Conservation (phyloP, 1,139 yeast genomes). For the Nakaseomyces uthaithaninus region DNA sequence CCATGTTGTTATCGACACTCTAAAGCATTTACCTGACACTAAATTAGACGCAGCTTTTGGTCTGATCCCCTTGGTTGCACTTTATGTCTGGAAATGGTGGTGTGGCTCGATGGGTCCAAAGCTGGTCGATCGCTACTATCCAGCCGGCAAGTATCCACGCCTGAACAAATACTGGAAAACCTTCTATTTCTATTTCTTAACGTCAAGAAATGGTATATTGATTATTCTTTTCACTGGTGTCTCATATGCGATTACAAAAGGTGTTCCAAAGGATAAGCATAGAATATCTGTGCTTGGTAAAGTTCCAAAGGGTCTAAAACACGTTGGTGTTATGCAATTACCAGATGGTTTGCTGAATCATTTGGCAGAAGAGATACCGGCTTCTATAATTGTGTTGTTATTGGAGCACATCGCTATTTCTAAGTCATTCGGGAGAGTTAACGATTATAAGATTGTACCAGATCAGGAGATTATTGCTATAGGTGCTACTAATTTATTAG, state of each 20-base stretch:
- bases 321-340: conserved; percentile 64
- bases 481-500: conserved; percentile 83
- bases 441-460: conserved; percentile 84
- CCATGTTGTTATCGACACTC: conserved; percentile 57
- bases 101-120: conserved; percentile 51
- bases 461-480: conserved; percentile 93
- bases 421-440: conserved; percentile 86
- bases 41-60: conserved; percentile 87
- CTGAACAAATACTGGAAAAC: conserved; percentile 38
- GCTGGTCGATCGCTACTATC: conserved; percentile 37
- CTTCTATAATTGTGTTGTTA: conserved; percentile 70
- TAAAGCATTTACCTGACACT: conserved; percentile 62
- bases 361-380: conserved; percentile 75
- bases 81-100: conserved; percentile 59
- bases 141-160: conserved; percentile 15
- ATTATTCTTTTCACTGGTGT: conserved; percentile 71
- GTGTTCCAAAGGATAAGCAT: conserved; percentile 30
- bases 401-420: conserved; percentile 91
- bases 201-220: conserved; percentile 73
- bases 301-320: conserved; percentile 74
- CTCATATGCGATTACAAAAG: conserved; percentile 52
- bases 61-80: conserved; percentile 56
- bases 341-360: conserved; percentile 54
- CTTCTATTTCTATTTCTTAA: conserved; percentile 55
- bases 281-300: conserved; percentile 54